A percentile compares a stretch with the other conserved stretches of the same genome.
phyloP scores from a whole-genome alignment of 805 yeast species.

The Lachancea mirantina region DNA sequence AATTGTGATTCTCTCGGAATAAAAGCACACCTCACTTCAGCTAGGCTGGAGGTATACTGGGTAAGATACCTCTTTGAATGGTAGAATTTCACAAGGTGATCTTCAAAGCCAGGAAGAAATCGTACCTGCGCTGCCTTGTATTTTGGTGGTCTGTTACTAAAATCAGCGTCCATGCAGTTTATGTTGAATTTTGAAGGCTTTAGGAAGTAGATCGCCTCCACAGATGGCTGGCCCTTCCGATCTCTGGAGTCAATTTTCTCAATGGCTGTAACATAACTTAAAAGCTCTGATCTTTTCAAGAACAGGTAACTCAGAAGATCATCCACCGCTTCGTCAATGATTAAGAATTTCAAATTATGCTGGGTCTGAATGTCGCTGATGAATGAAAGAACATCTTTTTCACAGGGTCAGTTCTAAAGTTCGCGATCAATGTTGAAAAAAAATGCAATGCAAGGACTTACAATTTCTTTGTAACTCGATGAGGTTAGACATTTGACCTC shows the following conservation, averaged over 20 bases:
- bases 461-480: conserved; percentile 34
- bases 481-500: conserved; percentile 36
- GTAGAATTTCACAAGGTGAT: conserved; percentile 25
- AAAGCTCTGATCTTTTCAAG: conserved; percentile 34
- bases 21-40: conserved; percentile 42
- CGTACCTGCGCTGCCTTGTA: conserved; percentile 69
- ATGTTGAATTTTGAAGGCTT: conserved; percentile 62
- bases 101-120: conserved; percentile 54
- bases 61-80: conserved; percentile 26
- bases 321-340: conserved; percentile 53
- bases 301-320: conserved; percentile 42
- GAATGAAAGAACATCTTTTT: conserved; percentile 6
- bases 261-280: conserved; percentile 53
- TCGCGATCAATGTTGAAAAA: background rate
- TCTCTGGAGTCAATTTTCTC: conserved; percentile 51
- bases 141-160: conserved; percentile 52
- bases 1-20: conserved; percentile 64
- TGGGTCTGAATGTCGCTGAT: conserved; percentile 38
- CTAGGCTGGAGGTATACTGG: conserved; percentile 27
- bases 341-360: conserved; percentile 42
- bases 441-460: conserved; percentile 1
- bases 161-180: conserved; percentile 76
- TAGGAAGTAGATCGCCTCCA: conserved; percentile 75
- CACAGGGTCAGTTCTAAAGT: background rate
- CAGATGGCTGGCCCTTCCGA: conserved; percentile 53